Evolutionary conservation across 176 grass and related monocot species (phyloP), one percentile per base, ranked within the genome.

Genomic region (Cenchrus fungigraminus): DNA sequence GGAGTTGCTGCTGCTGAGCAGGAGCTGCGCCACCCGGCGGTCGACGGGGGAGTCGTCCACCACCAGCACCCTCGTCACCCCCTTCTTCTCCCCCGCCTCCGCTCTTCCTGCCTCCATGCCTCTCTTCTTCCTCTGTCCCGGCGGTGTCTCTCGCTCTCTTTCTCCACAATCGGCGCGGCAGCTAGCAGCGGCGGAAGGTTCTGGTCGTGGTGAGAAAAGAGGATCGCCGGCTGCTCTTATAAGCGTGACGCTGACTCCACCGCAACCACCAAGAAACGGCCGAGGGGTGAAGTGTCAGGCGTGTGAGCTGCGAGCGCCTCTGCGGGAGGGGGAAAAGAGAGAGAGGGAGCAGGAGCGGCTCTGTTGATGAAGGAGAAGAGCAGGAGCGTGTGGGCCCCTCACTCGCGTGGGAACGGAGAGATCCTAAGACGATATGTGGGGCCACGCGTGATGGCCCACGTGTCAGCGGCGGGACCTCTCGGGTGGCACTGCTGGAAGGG

Each of bases 1-100:
- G 25, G 84, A 57, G 87, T 73, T 85, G 65, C 87, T 90, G 79
- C 80, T 91, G 80, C 80, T 91, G 86, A 97, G 94, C 22, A 97
- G 85, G 25, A 89, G 90, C 87, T 97, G 85, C 43, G 79, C 92
- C 31, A 97, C 82, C 61, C 78, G 90, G 80, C 94, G 88, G 82
- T 97, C 94, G 16, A 94, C 88, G 50, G 94, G 89, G 3, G 94
- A 97, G 86, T 97, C 94, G 77, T 97, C 94, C 50, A 97, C 94
- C 65, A 97, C 71, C 77, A 97, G 92, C 81, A 97, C 91, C 86
- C 94, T 90, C 87, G 69, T 82, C 88, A 89, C 86, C 13, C 78
- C 87, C 79, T 46, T 70, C 75, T 68, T 80, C 89, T 37, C 75
- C 76, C 56, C 81, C 89, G 9, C 45, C 32, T 46, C 62, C 22